A percentile compares a stretch with the other conserved stretches of the same genome.
phyloP scores from a whole-genome alignment of 2,329 filamentous ascomycete species.

The Aspergillus japonicus region DNA sequence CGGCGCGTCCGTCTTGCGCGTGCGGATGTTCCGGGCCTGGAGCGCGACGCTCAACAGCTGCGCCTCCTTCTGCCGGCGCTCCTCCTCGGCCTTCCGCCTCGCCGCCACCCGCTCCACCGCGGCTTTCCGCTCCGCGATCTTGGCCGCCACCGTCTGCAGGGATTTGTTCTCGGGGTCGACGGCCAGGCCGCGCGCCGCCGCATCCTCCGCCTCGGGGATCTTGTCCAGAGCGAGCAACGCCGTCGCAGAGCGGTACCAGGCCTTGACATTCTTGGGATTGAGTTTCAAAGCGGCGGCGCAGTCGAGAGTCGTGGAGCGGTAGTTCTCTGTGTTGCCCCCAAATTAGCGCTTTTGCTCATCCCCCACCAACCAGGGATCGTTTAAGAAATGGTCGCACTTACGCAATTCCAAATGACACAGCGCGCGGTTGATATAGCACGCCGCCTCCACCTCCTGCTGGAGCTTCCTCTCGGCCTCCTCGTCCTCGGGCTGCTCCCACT shows the following conservation, averaged over 20 bases:
- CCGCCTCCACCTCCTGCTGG: slow-evolving; percentile 67
- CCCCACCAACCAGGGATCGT: not conserved
- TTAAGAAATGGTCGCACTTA: slow-evolving; percentile 44
- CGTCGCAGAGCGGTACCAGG: slow-evolving; percentile 78
- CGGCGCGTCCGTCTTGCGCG: slow-evolving; percentile 65
- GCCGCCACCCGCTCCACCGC: slow-evolving; percentile 57
- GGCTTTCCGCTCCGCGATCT: slow-evolving; percentile 61
- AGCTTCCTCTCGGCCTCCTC: slow-evolving; percentile 58
- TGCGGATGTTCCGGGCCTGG: slow-evolving; percentile 66
- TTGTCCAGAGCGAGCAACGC: slow-evolving; percentile 79
- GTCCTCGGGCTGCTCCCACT: slow-evolving; percentile 54
- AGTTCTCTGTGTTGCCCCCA: no score
- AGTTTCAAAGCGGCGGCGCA: slow-evolving; percentile 75
- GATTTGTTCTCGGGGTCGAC: slow-evolving; percentile 70
- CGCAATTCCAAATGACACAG: slow-evolving; percentile 79
- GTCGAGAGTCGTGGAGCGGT: slow-evolving; percentile 80
- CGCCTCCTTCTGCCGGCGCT: slow-evolving; percentile 53
- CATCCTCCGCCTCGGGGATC: slow-evolving; percentile 75
- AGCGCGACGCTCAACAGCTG: slow-evolving; percentile 65
- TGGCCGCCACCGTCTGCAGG: slow-evolving; percentile 60
- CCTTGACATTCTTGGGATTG: slow-evolving; percentile 81
- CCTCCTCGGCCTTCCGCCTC: slow-evolving; percentile 53
- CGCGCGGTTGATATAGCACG: slow-evolving; percentile 81
- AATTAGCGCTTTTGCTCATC: no score
- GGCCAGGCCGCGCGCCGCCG: slow-evolving; percentile 69